These are phyloP conservation scores for Euryodendron excelsum DNA, from an alignment of 148 eudicot species.

Conservation along the genomic window DNA sequence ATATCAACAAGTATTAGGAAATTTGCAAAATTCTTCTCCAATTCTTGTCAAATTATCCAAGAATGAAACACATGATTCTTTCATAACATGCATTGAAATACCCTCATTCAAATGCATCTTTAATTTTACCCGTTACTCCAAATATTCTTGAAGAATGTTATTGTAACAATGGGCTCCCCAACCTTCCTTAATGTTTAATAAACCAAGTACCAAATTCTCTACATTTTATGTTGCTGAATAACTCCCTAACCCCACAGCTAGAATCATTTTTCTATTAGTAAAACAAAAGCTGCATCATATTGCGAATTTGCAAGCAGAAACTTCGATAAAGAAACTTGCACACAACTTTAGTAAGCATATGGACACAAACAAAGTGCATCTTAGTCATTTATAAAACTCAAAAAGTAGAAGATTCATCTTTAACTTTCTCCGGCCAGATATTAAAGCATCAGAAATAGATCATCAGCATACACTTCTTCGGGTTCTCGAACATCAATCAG, in stretches of 20 bases:
- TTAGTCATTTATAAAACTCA: background rate
- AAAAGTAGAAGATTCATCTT: background rate
- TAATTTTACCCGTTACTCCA: too few species aligned
- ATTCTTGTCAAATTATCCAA: too few species aligned
- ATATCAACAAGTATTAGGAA: too few species aligned
- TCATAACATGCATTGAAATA: too few species aligned
- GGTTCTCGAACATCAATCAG: slow-evolving; percentile 97
- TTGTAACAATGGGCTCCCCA: too few species aligned
- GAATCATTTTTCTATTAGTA: background rate
- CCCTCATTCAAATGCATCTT: too few species aligned
- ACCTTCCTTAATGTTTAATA: too few species aligned
- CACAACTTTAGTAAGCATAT: background rate
- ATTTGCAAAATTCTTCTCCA: too few species aligned
- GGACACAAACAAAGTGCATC: background rate
- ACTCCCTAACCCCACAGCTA: background rate
- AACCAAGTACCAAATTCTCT: too few species aligned
- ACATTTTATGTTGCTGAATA: background rate
- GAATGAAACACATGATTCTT: too few species aligned
- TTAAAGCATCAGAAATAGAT: slow-evolving; percentile 6
- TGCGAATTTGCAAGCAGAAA: background rate
- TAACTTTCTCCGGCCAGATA: background rate
- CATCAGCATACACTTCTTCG: slow-evolving; percentile 72
- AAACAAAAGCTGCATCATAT: background rate
- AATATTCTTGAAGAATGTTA: too few species aligned
- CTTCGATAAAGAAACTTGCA: background rate